Base-by-base conservation (phyloP, 306 rosid species). In the Castanospermum australe region DNA sequence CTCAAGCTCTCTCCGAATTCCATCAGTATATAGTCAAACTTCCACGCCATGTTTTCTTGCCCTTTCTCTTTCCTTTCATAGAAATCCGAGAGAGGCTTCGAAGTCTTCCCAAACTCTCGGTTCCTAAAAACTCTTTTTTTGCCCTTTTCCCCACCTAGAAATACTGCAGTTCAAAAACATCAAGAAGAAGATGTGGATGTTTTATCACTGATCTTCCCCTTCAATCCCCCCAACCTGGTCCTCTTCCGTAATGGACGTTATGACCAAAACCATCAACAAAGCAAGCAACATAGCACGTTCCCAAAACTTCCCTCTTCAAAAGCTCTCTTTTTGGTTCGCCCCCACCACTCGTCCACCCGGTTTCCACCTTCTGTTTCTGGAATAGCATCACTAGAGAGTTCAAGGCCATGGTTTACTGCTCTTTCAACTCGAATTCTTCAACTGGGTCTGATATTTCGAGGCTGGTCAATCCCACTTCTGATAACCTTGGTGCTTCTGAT, bases 331-430 rank as follows among this genome's bases (percentile, higher is more conserved):
- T 41, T 86, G 90, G 90, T 88, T 88, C 66, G 80, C 89, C 76
- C 90, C 87, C 44, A 84, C 85, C 0, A 76, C 85, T 68, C 89
- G 92, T 52, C 91, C 94, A 8, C 94, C 94, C 67, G n/a, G 54
- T 84, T 14, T 79, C 69, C 78, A 80, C 59, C 52, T 83, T 76
- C 18, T 86, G 82, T 70, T 67, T 85, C 33, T 83, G 48, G 33
- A 17, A 0, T 74, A 47, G 22, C 8, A 5, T 24, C 32, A 28
- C 8, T 52, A 12, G n/a, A 18, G 30, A 57, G n/a, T 54, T 65
- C 0, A 28, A 14, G 33, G 15, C 5, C 11, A 83, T 79, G 94
- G 87, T 57, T 45, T 82, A 75, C 42, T 84, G 64, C 69, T 44
- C 82, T 54, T 79, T 57, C 55, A 80, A 52, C 80, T 67, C 88